Evolutionary conservation across 2,329 filamentous ascomycete species (phyloP).

Genomic region (Xylaria multiplex): DNA sequence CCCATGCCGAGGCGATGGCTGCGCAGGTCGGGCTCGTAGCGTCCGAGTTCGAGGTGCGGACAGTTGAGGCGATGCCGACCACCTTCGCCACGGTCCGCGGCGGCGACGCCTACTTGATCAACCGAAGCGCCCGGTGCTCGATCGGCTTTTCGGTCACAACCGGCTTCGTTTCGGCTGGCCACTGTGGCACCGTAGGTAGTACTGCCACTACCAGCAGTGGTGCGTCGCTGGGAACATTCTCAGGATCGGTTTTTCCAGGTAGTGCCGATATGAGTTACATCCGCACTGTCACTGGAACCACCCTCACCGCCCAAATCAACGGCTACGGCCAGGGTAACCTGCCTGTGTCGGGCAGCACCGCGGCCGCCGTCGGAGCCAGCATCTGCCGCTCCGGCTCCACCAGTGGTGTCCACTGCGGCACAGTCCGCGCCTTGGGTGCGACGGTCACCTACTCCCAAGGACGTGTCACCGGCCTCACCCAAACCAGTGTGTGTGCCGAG

Average conservation of each 20-base stretch:
- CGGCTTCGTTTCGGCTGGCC: slow-evolving; percentile 54
- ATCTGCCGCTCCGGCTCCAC: slow-evolving; percentile 57
- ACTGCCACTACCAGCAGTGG: slow-evolving; percentile 50
- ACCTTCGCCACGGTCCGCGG: slow-evolving; percentile 49
- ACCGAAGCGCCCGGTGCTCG: slow-evolving; percentile 50
- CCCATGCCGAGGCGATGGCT: slow-evolving; percentile 51
- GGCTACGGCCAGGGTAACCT: slow-evolving; percentile 50
- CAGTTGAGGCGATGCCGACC: slow-evolving; percentile 49
- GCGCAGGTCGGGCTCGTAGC: slow-evolving; percentile 51
- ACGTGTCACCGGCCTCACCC: slow-evolving; percentile 53
- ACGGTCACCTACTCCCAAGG: slow-evolving; percentile 54
- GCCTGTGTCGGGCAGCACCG: slow-evolving; percentile 53
- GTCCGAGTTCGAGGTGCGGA: slow-evolving; percentile 52
- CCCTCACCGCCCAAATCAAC: slow-evolving; percentile 49
- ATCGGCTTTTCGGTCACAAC: slow-evolving; percentile 54
- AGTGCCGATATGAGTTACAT: slow-evolving; percentile 53
- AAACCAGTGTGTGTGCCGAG: slow-evolving; percentile 55
- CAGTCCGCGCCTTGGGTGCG: slow-evolving; percentile 49
- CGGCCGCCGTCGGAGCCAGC: slow-evolving; percentile 49
- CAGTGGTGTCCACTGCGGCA: slow-evolving; percentile 54
- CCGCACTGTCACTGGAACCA: slow-evolving; percentile 48
- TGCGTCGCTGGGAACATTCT: slow-evolving; percentile 50
- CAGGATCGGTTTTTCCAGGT: slow-evolving; percentile 53
- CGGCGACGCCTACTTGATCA: slow-evolving; percentile 54
- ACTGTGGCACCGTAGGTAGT: slow-evolving; percentile 51